phyloP scores from a whole-genome alignment of 495 filamentous ascomycete species.

The Lasiosphaeria ovina region DNA sequence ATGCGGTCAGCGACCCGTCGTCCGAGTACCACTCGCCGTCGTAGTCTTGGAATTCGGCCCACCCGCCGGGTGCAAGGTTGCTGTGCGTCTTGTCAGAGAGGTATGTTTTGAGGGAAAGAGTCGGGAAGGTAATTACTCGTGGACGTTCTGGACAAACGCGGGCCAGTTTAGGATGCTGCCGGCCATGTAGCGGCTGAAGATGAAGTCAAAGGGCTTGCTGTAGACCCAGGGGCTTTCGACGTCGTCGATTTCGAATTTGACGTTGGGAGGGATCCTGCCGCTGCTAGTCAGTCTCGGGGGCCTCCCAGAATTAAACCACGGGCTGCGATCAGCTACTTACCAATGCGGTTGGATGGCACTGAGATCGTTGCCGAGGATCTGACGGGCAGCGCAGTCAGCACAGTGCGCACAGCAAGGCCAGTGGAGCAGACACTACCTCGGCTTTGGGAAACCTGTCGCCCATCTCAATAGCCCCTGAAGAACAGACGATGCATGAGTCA shows the following conservation, averaged over 20 bases:
- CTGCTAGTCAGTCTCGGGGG: neutral
- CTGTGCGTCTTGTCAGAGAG: slow-evolving; percentile 15
- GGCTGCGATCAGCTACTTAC: slow-evolving; percentile 11
- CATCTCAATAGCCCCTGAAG: neutral
- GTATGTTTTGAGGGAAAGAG: neutral
- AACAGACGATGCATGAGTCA: neutral
- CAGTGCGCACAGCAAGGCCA: neutral
- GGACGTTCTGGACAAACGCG: slow-evolving; percentile 46
- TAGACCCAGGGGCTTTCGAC: slow-evolving; percentile 57
- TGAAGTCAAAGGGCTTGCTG: slow-evolving; percentile 53
- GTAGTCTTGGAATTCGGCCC: slow-evolving; percentile 59
- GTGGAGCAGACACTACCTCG: neutral
- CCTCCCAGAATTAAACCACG: neutral
- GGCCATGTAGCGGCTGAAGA: slow-evolving; percentile 59
- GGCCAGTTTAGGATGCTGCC: slow-evolving; percentile 60
- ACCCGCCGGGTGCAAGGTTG: slow-evolving; percentile 56
- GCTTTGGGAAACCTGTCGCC: neutral
- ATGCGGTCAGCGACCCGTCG: slow-evolving; percentile 47
- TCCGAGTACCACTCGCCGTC: slow-evolving; percentile 50
- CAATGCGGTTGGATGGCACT: slow-evolving; percentile 49
- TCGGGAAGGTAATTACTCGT: slow-evolving; percentile 25
- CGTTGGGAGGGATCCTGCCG: slow-evolving; percentile 17
- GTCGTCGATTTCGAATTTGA: slow-evolving; percentile 62
- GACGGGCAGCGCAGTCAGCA: neutral
- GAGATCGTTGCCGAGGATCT: slow-evolving; percentile 48